Evolutionary conservation across 1,284 basidiomycete species (phyloP), one percentile per base, ranked within the genome.

Genomic region (Peniophora sp.): DNA sequence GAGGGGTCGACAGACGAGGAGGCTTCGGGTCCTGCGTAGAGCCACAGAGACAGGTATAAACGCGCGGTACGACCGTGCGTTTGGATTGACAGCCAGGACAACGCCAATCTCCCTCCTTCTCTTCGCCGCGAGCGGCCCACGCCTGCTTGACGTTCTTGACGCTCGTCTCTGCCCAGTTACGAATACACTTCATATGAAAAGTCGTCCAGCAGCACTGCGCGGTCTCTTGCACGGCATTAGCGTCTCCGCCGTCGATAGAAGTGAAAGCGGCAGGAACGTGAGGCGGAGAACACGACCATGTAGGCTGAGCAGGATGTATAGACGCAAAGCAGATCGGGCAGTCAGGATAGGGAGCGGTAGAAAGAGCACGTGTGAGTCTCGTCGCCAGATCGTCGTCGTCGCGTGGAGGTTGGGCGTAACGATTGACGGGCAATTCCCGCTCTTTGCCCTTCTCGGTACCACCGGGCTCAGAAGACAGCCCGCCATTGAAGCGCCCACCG

Each of bases 31-130:
- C 81, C n/a, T 78, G 72, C 2, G 77, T 74, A 0, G 86, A 76
- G 19, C 83, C 80, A 61, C 92, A 97, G 69, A 93, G 95, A 63
- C 92, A 96, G 69, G 85, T 89, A 52, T 9, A 43, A 41, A 20
- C 38, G 19, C 71, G 73, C 0, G 89, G 87, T 1, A 87, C 77
- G 3, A 68, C 65, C 44, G 75, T 72, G 23, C 92, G 72, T 54
- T 83, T 85, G 2, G 80, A 81, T 61, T 92, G 92, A 69, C 92
- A 95, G 0, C 90, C 91, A 0, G 92, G 92, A 65, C 92, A 95
- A 51, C 85, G 73, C 92, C 92, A 94, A 60, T 91, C 86, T 1
- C 84, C 84, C 25, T 73, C 72, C 48, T 72, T 72, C 25, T 72
- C 70, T 54, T 92, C 87, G 1, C 85, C 85, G 53, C 92, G 69